Conservation (phyloP, 2,329 filamentous ascomycete species). For the Colletotrichum sp. region DNA sequence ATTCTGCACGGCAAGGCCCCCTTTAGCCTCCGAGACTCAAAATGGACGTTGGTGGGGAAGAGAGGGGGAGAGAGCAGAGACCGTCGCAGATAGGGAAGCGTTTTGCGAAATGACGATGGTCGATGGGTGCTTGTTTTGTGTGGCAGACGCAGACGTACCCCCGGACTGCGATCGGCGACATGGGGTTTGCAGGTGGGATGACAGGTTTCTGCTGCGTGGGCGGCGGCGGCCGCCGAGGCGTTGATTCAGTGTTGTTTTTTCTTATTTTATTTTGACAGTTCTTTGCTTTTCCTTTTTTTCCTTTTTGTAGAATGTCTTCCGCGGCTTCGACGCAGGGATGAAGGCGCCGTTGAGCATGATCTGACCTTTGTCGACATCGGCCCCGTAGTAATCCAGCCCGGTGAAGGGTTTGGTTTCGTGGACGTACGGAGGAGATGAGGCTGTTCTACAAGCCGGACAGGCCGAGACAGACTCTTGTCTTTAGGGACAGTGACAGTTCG, state of each 20-base stretch:
- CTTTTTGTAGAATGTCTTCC: background rate
- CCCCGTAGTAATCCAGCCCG: background rate
- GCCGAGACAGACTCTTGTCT: background rate
- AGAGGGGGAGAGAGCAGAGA: background rate
- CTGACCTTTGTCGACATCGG: background rate
- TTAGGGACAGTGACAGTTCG: accelerated
- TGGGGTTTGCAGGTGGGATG: background rate
- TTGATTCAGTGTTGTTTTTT: background rate
- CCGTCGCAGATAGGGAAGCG: background rate
- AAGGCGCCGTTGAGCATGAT: background rate
- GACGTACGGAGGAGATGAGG: background rate
- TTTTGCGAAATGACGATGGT: background rate
- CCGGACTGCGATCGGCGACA: background rate
- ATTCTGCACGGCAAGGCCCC: background rate
- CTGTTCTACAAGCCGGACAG: background rate
- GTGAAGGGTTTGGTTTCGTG: background rate
- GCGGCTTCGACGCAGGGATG: background rate
- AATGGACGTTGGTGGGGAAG: background rate
- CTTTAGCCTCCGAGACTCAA: background rate
- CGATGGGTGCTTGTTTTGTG: background rate
- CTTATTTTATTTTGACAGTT: background rate
- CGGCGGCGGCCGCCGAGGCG: background rate
- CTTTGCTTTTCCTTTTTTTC: background rate
- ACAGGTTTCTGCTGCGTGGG: background rate
- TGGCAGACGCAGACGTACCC: background rate